These are phyloP conservation scores for Candida railenensis DNA, from an alignment of 805 yeast genomes.

Conservation along the genomic window DNA sequence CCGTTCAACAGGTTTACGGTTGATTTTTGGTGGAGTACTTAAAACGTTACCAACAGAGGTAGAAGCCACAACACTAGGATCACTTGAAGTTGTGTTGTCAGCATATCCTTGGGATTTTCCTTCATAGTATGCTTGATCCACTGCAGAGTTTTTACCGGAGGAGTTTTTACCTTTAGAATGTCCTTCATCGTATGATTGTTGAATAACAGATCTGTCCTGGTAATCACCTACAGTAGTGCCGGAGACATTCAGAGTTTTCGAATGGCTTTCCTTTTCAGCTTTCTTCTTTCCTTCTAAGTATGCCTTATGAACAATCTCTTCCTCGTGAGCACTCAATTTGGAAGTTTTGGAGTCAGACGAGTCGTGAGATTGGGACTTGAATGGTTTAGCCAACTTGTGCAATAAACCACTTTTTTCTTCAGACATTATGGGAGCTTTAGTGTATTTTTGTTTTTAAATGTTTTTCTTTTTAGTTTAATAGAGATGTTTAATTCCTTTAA, in stretches of 20 bases:
- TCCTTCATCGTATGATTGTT: not conserved
- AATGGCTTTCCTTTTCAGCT: slow-evolving; percentile 15
- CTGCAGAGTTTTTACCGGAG: not conserved
- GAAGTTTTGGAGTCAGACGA: slow-evolving; percentile 8
- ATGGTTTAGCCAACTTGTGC: slow-evolving; percentile 22
- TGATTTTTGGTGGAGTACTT: slow-evolving; percentile 28
- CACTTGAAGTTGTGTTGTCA: not conserved
- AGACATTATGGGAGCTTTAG: slow-evolving; percentile 10
- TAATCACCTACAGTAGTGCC: not conserved
- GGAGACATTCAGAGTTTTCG: not conserved
- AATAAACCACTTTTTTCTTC: slow-evolving; percentile 19
- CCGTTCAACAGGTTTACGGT: slow-evolving; percentile 27
- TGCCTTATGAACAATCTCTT: slow-evolving; percentile 3
- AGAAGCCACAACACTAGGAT: slow-evolving; percentile 7
- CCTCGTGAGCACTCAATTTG: not conserved
- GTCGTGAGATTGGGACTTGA: slow-evolving; percentile 14
- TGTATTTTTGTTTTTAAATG: not conserved
- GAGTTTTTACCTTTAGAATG: not conserved
- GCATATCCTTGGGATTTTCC: slow-evolving; percentile 2
- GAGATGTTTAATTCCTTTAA: too few relatives aligned
- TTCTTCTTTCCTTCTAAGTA: slow-evolving; percentile 19
- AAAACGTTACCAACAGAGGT: slow-evolving; percentile 26
- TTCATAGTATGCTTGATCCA: slow-evolving; percentile 7
- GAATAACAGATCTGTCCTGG: slow-evolving; percentile 2
- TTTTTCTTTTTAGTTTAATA: too few relatives aligned